phyloP scores from a whole-genome alignment of 768 basidiomycete species.

The Tephrocybe sp. region DNA sequence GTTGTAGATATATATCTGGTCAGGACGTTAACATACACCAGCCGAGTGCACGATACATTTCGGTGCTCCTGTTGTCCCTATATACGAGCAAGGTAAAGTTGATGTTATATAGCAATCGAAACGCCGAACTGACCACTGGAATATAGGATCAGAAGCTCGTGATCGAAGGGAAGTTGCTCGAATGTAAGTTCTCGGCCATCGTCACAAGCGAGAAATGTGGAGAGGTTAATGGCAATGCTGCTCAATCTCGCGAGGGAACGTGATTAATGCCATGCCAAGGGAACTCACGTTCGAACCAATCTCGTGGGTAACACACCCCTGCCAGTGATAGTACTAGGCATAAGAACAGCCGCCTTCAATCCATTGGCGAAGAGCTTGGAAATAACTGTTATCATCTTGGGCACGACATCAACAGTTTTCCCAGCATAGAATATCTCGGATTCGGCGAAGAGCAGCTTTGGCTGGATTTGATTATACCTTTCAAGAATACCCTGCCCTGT shows the following conservation, averaged over 20 bases:
- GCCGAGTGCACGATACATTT: conserved; percentile 79
- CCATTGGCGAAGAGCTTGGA: conserved; percentile 43
- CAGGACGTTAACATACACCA: conserved; percentile 40
- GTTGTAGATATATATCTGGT: too few species aligned
- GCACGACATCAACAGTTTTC: conserved; percentile 49
- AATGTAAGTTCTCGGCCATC: conserved; percentile 53
- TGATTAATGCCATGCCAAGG: neutral
- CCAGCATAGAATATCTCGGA: conserved; percentile 62
- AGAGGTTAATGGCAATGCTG: conserved; percentile 43
- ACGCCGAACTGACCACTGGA: conserved; percentile 29
- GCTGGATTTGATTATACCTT: conserved; percentile 63
- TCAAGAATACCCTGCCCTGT: conserved; percentile 34
- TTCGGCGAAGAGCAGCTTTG: conserved; percentile 66
- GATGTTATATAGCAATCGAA: neutral
- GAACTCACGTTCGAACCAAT: conserved; percentile 30
- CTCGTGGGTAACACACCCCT: conserved; percentile 22
- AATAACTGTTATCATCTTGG: conserved; percentile 52
- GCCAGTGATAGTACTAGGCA: conserved; percentile 57
- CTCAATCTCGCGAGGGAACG: neutral
- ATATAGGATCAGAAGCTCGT: conserved; percentile 78
- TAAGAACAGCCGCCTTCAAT: conserved; percentile 46
- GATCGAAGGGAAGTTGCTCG: conserved; percentile 69
- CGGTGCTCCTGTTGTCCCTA: conserved; percentile 80
- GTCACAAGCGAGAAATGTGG: conserved; percentile 46
- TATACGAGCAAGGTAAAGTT: conserved; percentile 19